Percentiles rank a stretch among this genome's conserved stretches.
These are phyloP conservation scores for Cladosporium sp. DNA, from an alignment of 2,329 filamentous ascomycete species.

Conservation along the genomic window DNA sequence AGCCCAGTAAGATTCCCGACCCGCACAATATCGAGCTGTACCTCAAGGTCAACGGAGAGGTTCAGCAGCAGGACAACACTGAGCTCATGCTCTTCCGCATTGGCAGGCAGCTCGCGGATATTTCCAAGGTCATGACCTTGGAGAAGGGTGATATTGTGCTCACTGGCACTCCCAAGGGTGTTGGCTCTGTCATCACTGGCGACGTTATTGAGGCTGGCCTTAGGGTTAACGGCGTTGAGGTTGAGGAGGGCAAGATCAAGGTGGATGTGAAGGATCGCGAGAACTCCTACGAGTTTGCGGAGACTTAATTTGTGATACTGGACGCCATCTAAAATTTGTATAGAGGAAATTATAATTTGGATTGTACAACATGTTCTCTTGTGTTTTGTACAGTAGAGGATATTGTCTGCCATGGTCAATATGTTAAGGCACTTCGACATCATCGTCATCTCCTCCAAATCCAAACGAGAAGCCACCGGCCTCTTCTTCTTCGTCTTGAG, in stretches of 20 bases:
- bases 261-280: constrained; percentile 76
- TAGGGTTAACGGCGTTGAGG: constrained; percentile 71
- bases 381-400: background rate
- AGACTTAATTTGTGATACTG: constrained; percentile 35
- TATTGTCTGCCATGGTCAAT: background rate
- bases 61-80: constrained; percentile 82
- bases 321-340: background rate
- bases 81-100: constrained; percentile 91
- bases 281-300: constrained; percentile 67
- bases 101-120: constrained; percentile 80
- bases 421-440: constrained; percentile 25
- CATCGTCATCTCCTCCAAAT: constrained; percentile 51
- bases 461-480: constrained; percentile 60
- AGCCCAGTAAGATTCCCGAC: constrained; percentile 73
- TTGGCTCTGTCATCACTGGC: constrained; percentile 77
- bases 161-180: constrained; percentile 96
- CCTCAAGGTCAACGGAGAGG: constrained; percentile 74
- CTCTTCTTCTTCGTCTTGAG: constrained; percentile 39
- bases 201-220: constrained; percentile 84
- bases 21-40: constrained; percentile 86
- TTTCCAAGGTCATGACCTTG: constrained; percentile 90
- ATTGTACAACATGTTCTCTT: too few relatives aligned
- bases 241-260: constrained; percentile 80
- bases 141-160: constrained; percentile 88
- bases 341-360: background rate